A percentile compares a stretch with the other conserved stretches of the same genome.
These are phyloP conservation scores for Nicotiana attenuata DNA, from an alignment of 257 asterid genomes.

Conservation along the genomic window DNA sequence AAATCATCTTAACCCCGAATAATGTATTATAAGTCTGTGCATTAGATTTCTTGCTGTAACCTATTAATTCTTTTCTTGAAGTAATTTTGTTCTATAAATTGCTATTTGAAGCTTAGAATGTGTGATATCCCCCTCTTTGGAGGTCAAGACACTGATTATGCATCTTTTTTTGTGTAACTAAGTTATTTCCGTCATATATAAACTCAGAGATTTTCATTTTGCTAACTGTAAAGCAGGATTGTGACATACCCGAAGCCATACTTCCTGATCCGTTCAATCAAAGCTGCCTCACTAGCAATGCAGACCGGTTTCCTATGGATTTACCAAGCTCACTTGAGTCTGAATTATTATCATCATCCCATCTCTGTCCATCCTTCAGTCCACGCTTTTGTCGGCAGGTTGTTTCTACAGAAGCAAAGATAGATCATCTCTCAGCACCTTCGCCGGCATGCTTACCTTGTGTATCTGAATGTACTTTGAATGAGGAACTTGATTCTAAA, in stretches of 20 bases:
- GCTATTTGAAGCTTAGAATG: neutral
- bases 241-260: constrained; percentile 70
- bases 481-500: constrained; percentile 26
- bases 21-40: neutral
- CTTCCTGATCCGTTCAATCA: constrained; percentile 59
- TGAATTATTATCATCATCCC: constrained; percentile 38
- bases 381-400: constrained; percentile 32
- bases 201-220: constrained; percentile 13
- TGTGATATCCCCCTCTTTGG: neutral
- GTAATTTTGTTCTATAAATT: neutral
- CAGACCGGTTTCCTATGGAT: constrained; percentile 23
- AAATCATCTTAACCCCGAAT: neutral
- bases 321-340: constrained; percentile 31
- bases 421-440: constrained; percentile 19
- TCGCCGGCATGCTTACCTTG: constrained; percentile 22
- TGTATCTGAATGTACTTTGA: constrained; percentile 22
- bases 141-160: neutral
- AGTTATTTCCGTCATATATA: neutral
- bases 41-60: neutral
- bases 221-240: constrained; percentile 37
- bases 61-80: neutral
- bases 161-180: neutral
- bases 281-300: constrained; percentile 21
- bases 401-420: constrained; percentile 29
- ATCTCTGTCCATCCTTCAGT: constrained; percentile 44